Base-by-base conservation (phyloP, 208 protist genomes). In the Leishmania mexicana region DNA sequence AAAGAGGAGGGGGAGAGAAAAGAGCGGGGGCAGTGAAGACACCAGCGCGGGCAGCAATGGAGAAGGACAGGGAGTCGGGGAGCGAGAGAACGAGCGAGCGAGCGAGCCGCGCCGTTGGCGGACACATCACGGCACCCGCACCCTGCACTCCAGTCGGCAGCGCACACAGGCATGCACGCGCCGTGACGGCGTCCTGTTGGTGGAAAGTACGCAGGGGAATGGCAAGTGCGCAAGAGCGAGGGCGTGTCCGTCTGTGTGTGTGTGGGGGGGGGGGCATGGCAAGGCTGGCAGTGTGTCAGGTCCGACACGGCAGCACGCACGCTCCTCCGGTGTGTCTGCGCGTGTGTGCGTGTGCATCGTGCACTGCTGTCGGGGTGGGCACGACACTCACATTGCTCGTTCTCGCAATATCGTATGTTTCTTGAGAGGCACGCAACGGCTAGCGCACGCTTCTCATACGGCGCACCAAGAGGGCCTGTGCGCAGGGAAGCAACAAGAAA, bases 1-100 rank as follows among this genome's bases (percentile, higher is more conserved):
- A 81, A 71, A 57, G 40, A 45, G 47, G 70, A 57, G 24, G 49
- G 28, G n/a, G 71, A 71, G 75, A 70, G 24, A 73, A 24, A 21
- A 49, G 68, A 47, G 42, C 6, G 21, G 38, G 21, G 1, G 53
- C 19, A 51, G 21, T 38, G 42, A 51, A 38, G 28, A 31, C 40
- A 35, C 24, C 68, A 73, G 68, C 42, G 42, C 45, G 2, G n/a
- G 42, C 68, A 73, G 8, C 38, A 21, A 73, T 49, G 42, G 10
- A 15, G 21, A n/a, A 51, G 0, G 68, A 17, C 68, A 73, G 68
- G 49, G 68, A 15, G 31, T 42, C 21, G 38, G 40, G 19, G 19
- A 28, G 38, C 28, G 65, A 71, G 38, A 71, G 38, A 35, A 35
- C 31, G 28, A 40, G 62, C n/a, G 31, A 71, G 38, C 68, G 7